Evolutionary conservation across 306 rosid species (phyloP).

Genomic region (Macrotyloma uniflorum): DNA sequence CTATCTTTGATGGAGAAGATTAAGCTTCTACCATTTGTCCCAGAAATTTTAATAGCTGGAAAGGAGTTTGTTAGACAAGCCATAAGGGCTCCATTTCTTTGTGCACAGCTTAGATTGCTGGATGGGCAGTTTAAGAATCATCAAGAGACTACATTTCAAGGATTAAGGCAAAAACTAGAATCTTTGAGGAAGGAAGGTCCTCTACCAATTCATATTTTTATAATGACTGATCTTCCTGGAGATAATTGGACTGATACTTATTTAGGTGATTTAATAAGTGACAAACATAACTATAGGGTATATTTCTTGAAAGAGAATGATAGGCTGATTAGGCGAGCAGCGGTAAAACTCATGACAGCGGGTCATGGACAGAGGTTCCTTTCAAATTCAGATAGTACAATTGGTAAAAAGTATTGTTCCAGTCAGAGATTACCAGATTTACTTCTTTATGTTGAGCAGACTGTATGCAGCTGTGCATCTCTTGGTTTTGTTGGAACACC

Average conservation of each 20-base stretch:
- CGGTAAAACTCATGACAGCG: conserved; percentile 55
- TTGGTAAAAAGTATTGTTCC: conserved; percentile 55
- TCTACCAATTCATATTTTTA: conserved; percentile 61
- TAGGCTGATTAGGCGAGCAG: conserved; percentile 55
- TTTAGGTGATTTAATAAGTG: conserved; percentile 65
- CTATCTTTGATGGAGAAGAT: conserved; percentile 56
- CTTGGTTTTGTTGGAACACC: conserved; percentile 91
- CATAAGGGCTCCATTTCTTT: conserved; percentile 72
- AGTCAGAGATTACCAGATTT: conserved; percentile 54
- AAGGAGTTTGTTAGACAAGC: conserved; percentile 55
- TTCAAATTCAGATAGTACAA: conserved; percentile 39
- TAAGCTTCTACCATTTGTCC: conserved; percentile 70
- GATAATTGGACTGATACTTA: conserved; percentile 76
- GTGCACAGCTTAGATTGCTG: conserved; percentile 84
- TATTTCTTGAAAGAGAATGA: conserved; percentile 59
- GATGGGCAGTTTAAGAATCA: conserved; percentile 98
- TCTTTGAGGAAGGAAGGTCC: conserved; percentile 51
- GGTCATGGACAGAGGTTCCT: conserved; percentile 55
- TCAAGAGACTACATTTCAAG: conserved; percentile 66
- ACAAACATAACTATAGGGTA: conserved; percentile 55
- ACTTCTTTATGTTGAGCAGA: conserved; percentile 78
- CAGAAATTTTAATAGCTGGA: conserved; percentile 64
- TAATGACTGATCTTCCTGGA: conserved; percentile 93
- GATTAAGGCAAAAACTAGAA: conserved; percentile 60
- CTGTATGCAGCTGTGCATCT: conserved; percentile 80